These are phyloP conservation scores for Urochloa ruziziensis DNA, from an alignment of 176 grass and related monocot species.

Conservation along the genomic window DNA sequence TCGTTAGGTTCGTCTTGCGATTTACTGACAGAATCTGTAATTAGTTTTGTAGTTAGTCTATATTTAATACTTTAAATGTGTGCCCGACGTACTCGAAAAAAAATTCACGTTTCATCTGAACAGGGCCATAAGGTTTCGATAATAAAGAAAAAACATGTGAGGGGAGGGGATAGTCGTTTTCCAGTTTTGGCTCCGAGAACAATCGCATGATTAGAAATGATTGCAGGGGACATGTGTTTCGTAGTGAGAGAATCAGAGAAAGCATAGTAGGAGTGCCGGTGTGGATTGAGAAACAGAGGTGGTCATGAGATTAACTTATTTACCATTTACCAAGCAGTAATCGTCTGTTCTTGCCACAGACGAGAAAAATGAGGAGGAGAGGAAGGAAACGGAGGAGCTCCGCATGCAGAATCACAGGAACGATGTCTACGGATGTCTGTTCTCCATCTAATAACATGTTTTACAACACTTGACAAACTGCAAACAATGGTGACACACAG, in stretches of 20 bases:
- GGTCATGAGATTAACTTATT: not conserved
- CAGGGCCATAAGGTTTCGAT: no score
- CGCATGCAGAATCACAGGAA: not conserved
- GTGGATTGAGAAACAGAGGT: not conserved
- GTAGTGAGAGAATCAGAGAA: not conserved
- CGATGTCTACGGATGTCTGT: not conserved
- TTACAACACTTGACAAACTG: not conserved
- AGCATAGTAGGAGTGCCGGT: not conserved
- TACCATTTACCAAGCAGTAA: no score
- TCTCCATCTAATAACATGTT: not conserved
- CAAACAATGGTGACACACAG: no score
- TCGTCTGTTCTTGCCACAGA: not conserved
- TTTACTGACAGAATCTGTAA: no score
- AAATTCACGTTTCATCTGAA: no score
- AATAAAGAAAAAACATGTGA: no score
- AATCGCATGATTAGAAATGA: not conserved
- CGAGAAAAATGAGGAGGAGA: not conserved
- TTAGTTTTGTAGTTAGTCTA: no score
- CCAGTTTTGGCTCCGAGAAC: not conserved
- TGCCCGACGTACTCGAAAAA: no score
- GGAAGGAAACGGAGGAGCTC: not conserved
- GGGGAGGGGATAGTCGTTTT: no score
- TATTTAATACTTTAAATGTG: no score
- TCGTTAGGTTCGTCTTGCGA: no score
- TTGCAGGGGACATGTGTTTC: not conserved